Evolutionary conservation across 257 asterid species (phyloP).

Genomic region (Craterostigma plantagineum): DNA sequence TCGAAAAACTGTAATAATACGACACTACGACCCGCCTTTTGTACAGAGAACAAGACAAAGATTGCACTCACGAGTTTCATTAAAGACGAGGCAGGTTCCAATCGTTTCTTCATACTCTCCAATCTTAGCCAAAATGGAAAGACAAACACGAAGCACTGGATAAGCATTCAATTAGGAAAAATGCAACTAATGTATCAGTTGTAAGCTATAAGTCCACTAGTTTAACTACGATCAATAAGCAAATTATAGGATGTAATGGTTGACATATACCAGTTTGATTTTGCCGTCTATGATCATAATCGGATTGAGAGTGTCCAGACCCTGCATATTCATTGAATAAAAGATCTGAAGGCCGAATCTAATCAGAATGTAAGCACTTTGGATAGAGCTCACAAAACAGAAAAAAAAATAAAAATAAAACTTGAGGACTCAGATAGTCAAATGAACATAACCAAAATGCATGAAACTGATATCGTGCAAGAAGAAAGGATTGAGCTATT

Average conservation of each 20-base stretch:
- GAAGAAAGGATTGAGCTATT: background rate
- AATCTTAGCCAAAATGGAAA: conserved; percentile 22
- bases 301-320: conserved; percentile 73
- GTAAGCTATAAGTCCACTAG: background rate
- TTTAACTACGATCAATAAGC: no score
- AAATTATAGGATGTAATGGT: no score
- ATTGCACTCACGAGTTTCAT: conserved; percentile 49
- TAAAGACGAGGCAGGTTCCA: conserved; percentile 65
- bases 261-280: conserved; percentile 57
- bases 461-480: background rate
- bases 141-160: background rate
- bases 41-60: conserved; percentile 3
- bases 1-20: background rate
- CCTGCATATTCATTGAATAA: conserved; percentile 30
- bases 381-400: background rate
- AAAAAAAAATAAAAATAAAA: background rate
- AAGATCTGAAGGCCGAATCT: background rate
- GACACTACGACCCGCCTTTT: background rate
- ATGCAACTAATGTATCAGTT: no score
- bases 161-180: no score
- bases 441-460: background rate
- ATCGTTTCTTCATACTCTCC: conserved; percentile 80
- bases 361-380: background rate
- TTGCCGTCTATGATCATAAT: conserved; percentile 52
- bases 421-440: background rate